These are phyloP conservation scores for Taxawa tesnikishii DNA, from an alignment of 2,329 filamentous ascomycete species.

Conservation along the genomic window DNA sequence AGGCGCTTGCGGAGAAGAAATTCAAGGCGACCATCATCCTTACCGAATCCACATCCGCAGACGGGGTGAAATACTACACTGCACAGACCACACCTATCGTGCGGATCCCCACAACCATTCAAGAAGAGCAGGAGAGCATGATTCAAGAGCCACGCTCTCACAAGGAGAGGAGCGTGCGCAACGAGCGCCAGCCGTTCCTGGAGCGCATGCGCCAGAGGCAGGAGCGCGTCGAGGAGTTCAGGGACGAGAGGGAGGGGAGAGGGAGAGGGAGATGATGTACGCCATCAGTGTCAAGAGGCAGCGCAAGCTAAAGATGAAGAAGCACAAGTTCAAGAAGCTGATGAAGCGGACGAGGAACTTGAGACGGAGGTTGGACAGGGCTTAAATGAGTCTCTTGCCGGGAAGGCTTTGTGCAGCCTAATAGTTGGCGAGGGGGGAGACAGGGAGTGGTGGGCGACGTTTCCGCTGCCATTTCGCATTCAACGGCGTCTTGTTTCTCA, in stretches of 20 bases:
- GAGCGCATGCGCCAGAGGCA: slow-evolving; percentile 58
- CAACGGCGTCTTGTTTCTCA: too few relatives aligned
- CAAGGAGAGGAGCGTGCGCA: slow-evolving; percentile 4
- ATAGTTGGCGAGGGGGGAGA: too few relatives aligned
- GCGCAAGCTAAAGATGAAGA: slow-evolving; percentile 98
- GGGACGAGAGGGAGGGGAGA: slow-evolving; percentile 33
- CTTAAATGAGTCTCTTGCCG: too few relatives aligned
- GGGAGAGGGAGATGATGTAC: slow-evolving; percentile 44
- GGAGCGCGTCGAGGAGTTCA: slow-evolving; percentile 37
- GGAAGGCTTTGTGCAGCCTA: too few relatives aligned
- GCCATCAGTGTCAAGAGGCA: slow-evolving; percentile 87
- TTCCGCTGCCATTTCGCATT: too few relatives aligned
- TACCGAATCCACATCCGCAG: slow-evolving; percentile 39
- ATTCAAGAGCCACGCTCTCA: not conserved
- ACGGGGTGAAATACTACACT: slow-evolving; percentile 39
- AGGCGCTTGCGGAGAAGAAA: slow-evolving; percentile 8
- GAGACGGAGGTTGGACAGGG: slow-evolving; percentile 61
- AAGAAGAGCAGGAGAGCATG: slow-evolving; percentile 3
- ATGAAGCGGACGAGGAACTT: slow-evolving; percentile 83
- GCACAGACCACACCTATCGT: slow-evolving; percentile 39
- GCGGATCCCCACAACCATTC: slow-evolving; percentile 21
- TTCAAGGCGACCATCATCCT: slow-evolving; percentile 22
- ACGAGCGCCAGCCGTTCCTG: slow-evolving; percentile 42
- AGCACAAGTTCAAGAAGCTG: slow-evolving; percentile 99
- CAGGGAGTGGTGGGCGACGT: too few relatives aligned